These are phyloP conservation scores for Pachysandra terminalis DNA, from an alignment of 164 flowering plant genomes.

Conservation along the genomic window DNA sequence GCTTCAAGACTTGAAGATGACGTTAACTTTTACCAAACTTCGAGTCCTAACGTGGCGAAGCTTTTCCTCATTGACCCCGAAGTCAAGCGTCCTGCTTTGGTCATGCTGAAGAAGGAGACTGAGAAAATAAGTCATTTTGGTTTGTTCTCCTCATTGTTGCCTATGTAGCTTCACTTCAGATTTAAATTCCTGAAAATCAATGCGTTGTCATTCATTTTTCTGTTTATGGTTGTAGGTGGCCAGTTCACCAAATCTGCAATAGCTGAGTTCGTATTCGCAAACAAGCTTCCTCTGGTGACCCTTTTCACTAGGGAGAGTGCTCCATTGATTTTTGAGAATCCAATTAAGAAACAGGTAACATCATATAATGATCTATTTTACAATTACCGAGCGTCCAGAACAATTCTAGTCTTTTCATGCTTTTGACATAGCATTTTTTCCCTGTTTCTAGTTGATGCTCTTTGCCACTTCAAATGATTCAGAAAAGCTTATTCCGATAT, in stretches of 20 bases:
- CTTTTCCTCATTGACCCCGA: constrained; percentile 68
- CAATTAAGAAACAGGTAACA: constrained; percentile 83
- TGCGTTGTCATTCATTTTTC: constrained; percentile 4
- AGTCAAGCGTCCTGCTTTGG: constrained; percentile 78
- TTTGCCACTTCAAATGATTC: constrained; percentile 70
- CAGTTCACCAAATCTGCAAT: constrained; percentile 62
- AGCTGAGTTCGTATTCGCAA: constrained; percentile 67
- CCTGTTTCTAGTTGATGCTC: constrained; percentile 56
- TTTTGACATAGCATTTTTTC: constrained; percentile 11
- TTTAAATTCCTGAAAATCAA: not conserved
- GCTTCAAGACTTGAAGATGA: constrained; percentile 88
- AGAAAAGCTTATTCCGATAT: constrained; percentile 51
- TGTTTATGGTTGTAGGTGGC: constrained; percentile 55
- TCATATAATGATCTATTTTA: not conserved
- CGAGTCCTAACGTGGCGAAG: constrained; percentile 74
- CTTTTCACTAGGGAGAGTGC: constrained; percentile 84
- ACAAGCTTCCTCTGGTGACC: constrained; percentile 90
- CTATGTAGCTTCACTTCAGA: not conserved
- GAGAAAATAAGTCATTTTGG: constrained; percentile 80
- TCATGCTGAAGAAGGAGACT: constrained; percentile 80
- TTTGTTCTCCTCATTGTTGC: constrained; percentile 28
- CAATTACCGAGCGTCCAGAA: not conserved
- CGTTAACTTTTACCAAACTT: constrained; percentile 90
- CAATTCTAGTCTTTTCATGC: not conserved
- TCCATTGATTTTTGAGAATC: constrained; percentile 66